These are phyloP conservation scores for Exserohilum rostratum DNA, from an alignment of 2,329 filamentous ascomycete species.

Conservation along the genomic window DNA sequence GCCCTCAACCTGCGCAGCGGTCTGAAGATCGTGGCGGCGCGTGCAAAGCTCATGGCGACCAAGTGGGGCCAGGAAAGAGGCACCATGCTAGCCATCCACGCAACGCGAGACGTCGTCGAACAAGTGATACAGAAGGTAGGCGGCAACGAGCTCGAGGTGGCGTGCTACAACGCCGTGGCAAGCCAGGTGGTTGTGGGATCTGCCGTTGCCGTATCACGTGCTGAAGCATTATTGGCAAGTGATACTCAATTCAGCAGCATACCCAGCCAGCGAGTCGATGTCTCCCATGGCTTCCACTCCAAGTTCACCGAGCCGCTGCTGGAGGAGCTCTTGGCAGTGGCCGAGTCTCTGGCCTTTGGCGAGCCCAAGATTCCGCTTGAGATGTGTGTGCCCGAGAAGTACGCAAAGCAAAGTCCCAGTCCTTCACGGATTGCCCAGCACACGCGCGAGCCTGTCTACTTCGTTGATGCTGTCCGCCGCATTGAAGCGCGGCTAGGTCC, in stretches of 20 bases:
- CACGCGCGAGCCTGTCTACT: constrained; percentile 1
- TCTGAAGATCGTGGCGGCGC: constrained; percentile 42
- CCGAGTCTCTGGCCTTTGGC: neutral
- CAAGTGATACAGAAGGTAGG: neutral
- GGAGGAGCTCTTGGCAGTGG: constrained; percentile 18
- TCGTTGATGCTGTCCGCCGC: constrained; percentile 14
- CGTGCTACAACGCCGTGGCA: constrained; percentile 49
- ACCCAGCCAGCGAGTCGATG: constrained; percentile 22
- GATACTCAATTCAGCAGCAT: neutral
- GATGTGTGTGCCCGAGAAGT: neutral
- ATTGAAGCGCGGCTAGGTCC: neutral
- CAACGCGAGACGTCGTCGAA: neutral
- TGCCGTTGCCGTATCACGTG: constrained; percentile 19
- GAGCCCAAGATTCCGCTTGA: neutral
- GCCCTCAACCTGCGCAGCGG: constrained; percentile 36
- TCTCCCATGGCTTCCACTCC: constrained; percentile 35
- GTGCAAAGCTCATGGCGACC: constrained; percentile 38
- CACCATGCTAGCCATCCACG: constrained; percentile 27
- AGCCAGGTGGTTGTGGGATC: constrained; percentile 51
- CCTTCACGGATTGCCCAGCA: constrained; percentile 2
- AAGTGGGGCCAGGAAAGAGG: constrained; percentile 29
- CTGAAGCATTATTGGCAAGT: neutral
- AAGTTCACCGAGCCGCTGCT: constrained; percentile 34
- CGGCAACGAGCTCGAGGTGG: constrained; percentile 40
- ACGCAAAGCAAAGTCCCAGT: neutral